Conservation (phyloP, 805 yeast species). For the Candida manassasensis region DNA sequence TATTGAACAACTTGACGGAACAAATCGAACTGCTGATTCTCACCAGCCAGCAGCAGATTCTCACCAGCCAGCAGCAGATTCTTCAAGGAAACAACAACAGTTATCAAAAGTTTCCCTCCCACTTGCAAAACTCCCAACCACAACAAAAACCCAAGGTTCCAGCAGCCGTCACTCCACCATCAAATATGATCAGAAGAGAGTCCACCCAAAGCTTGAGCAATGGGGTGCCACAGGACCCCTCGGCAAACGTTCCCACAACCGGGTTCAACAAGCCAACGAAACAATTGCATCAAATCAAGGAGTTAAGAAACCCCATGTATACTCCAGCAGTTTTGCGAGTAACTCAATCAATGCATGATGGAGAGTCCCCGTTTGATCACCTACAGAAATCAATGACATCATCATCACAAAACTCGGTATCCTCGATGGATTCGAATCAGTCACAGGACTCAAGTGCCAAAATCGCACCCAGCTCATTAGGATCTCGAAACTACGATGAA, state of each 20-base stretch:
- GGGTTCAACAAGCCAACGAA: slow-evolving; percentile 16
- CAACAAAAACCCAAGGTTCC: slow-evolving; percentile 11
- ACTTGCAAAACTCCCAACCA: neutral
- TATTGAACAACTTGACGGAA: neutral
- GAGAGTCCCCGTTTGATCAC: slow-evolving; percentile 5
- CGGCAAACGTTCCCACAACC: neutral
- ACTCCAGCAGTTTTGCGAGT: slow-evolving; percentile 78
- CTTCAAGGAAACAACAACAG: slow-evolving; percentile 1
- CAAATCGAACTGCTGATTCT: neutral
- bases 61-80: neutral
- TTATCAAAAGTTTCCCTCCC: slow-evolving; percentile 2
- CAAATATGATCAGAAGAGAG: slow-evolving; percentile 16
- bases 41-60: neutral
- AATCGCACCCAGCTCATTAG: slow-evolving; percentile 11
- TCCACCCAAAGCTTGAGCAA: slow-evolving; percentile 7
- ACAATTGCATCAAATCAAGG: slow-evolving; percentile 64
- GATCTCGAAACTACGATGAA: slow-evolving; percentile 18
- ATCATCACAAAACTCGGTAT: slow-evolving; percentile 10
- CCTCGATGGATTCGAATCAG: slow-evolving; percentile 28
- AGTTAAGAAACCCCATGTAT: slow-evolving; percentile 82
- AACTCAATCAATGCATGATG: slow-evolving; percentile 22
- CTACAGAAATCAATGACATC: neutral
- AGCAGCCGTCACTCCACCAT: slow-evolving; percentile 24
- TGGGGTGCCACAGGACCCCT: neutral
- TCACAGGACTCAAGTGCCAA: slow-evolving; percentile 22